phyloP scores from a whole-genome alignment of 2,329 filamentous ascomycete species.

The Cercospora sojina region DNA sequence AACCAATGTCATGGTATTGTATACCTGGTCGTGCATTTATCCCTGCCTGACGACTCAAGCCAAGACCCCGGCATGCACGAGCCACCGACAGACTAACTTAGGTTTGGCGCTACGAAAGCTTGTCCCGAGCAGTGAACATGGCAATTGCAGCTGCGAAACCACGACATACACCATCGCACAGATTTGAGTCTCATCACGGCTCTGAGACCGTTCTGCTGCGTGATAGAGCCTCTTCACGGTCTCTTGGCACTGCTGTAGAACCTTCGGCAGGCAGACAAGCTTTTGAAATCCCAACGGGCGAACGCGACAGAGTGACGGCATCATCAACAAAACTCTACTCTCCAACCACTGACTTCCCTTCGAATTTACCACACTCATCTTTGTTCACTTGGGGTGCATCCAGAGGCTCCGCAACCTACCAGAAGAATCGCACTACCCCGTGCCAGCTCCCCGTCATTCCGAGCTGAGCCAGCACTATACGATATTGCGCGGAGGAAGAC shows the following conservation, averaged over 20 bases:
- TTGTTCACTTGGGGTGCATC: neutral
- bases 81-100: neutral
- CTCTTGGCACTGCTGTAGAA: neutral
- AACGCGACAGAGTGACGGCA: slow-evolving; percentile 41
- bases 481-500: neutral
- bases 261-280: neutral
- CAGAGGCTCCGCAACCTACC: neutral
- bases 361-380: neutral
- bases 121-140: neutral
- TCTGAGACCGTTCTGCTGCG: neutral
- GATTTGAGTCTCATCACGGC: neutral
- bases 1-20: neutral
- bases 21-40: neutral
- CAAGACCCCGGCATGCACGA: neutral
- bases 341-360: neutral
- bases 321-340: slow-evolving; percentile 53
- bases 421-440: neutral
- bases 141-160: neutral
- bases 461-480: neutral
- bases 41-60: neutral
- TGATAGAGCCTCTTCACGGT: neutral
- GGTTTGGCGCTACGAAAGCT: neutral
- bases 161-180: neutral
- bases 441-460: neutral
- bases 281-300: neutral